Evolutionary conservation across 106 monocot genomes (phyloP).

Genomic region (Cymbidium sinense): DNA sequence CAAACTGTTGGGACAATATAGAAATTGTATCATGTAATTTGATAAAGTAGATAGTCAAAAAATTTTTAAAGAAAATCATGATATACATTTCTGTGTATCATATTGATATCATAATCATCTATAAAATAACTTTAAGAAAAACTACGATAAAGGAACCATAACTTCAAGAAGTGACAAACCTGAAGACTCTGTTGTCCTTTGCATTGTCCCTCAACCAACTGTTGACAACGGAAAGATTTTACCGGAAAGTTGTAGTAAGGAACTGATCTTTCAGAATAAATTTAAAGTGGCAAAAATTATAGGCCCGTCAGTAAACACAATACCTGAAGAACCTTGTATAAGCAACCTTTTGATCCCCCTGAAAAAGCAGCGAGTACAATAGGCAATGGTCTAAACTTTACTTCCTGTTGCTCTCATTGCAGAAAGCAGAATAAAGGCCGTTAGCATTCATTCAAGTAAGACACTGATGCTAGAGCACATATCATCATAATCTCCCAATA

Average conservation of each 20-base stretch:
- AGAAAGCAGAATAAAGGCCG: background rate
- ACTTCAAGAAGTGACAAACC: constrained; percentile 26
- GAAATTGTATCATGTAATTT: background rate
- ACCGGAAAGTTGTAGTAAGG: background rate
- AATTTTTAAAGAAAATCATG: background rate
- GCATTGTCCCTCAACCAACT: constrained; percentile 79
- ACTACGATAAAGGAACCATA: background rate
- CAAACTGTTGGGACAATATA: background rate
- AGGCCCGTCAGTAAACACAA: background rate
- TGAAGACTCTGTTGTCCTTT: constrained; percentile 26
- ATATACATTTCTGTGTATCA: background rate
- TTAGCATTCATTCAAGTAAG: background rate
- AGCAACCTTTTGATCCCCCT: constrained; percentile 72
- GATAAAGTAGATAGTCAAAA: background rate
- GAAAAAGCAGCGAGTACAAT: constrained; percentile 73
- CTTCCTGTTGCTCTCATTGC: constrained; percentile 44
- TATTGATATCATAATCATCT: background rate
- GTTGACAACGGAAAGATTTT: constrained; percentile 4
- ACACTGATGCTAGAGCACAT: background rate
- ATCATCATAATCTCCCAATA: background rate
- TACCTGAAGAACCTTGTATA: constrained; percentile 91
- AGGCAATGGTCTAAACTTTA: constrained; percentile 49
- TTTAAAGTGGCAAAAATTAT: background rate
- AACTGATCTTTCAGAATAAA: background rate
- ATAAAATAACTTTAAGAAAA: background rate